Evolutionary conservation across 371 early-diverging fungal species (phyloP).

Genomic region (Mortierella sp.): DNA sequence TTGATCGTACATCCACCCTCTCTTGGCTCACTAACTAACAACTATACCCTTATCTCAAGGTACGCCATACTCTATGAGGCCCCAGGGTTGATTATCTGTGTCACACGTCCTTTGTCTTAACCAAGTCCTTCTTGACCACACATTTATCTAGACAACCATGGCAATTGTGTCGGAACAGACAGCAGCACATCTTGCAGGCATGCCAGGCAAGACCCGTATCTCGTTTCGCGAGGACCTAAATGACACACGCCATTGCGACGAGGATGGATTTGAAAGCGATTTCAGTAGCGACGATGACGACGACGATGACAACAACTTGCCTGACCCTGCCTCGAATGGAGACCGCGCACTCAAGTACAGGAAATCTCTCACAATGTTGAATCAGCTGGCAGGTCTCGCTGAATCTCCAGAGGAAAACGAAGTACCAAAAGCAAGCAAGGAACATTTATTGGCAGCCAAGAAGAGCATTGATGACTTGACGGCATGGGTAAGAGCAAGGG

Average conservation of each 20-base stretch:
- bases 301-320: too few relatives aligned
- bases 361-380: constrained; percentile 48
- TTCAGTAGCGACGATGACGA: constrained; percentile 18
- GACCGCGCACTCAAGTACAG: constrained; percentile 37
- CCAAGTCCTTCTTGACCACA: too few relatives aligned
- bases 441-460: constrained; percentile 49
- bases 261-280: constrained; percentile 19
- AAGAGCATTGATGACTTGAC: constrained; percentile 53
- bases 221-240: constrained; percentile 48
- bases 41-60: neutral
- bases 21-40: neutral
- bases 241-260: constrained; percentile 22
- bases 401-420: constrained; percentile 8
- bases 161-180: constrained; percentile 29
- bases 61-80: neutral
- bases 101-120: too few relatives aligned
- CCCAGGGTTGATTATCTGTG: too few relatives aligned
- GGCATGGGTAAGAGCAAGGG: constrained; percentile 42
- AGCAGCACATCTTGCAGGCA: neutral
- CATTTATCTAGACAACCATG: too few relatives aligned
- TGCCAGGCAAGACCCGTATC: constrained; percentile 32
- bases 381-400: constrained; percentile 24
- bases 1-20: too few relatives aligned
- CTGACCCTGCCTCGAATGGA: constrained; percentile 21
- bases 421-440: constrained; percentile 30